Evolutionary conservation across 495 filamentous ascomycete genomes (phyloP), one percentile per base, ranked within the genome.

Genomic region (Neurospora sp.): DNA sequence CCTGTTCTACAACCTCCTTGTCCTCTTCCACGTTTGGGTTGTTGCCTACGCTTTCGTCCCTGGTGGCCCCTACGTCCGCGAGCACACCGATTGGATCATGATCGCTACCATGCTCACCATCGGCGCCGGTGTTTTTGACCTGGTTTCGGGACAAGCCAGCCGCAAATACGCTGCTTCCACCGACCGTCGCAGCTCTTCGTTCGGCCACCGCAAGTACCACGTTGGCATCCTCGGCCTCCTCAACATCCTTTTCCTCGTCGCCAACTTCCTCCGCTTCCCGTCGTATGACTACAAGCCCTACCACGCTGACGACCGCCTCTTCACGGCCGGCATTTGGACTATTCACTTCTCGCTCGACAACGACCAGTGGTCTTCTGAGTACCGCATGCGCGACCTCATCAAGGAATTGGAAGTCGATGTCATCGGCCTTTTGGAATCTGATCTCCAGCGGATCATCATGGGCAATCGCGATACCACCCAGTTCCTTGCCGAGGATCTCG

Each of bases 21-120:
- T 97, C 23, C 87, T 99, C 70, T 96, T 96, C 82, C 94, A 98
- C 78, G 94, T 98, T 44, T 99, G 96, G 96, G 92, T 97, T 70
- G 96, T 99, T 27, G 96, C 96, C 8, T 99, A 99, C 76, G 96
- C 96, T 70, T 99, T 99, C 78, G 96, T 99, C n/a, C 96, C 96
- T 18, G 96, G 96, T 54, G 96, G 96, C 38, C 94, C 94, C 4
- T 85, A 97, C 1, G 91, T 98, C 66, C 91, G 96, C 31, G 96
- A 99, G 79, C 94, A 91, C 77, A 99, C 94, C 31, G 96, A 98
- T 80, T 97, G 94, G 91, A 85, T 99, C 76, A 94, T 97, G 93
- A 87, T 88, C 2, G 88, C 88, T 12, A 96, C 85, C 76, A 97
- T 98, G 92, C 80, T 97, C 11, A 83, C 89, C 75, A 91, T 98